Base-by-base conservation (phyloP, 2,329 filamentous ascomycete genomes). In the Pseudopyrenochaeta lycopersici region DNA sequence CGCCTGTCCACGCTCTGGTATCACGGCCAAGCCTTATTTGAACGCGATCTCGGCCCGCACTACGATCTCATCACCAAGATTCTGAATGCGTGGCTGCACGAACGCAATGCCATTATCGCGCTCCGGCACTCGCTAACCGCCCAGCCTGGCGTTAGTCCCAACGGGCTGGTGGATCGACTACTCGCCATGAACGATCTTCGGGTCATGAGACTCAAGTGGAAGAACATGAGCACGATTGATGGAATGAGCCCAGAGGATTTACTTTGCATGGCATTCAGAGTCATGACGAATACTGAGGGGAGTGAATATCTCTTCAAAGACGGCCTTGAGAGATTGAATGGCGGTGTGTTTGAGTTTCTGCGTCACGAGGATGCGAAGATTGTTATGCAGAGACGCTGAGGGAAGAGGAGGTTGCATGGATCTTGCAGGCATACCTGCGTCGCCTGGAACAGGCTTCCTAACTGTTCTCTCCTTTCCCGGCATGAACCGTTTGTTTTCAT, bases 101-200 rank as follows among this genome's bases (percentile, higher is more conserved):
- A 74, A 42, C 63, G 72, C 7, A 62, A 65, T 20, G 70, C 67
- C 10, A 72, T 75, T 12, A 56, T 52, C 23, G 62, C 63, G 17
- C 58, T 74, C 1, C 62, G 62, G 2, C 64, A 67, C 43, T 54
- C 61, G 1, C 52, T 74, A 40, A 53, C 64, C 0, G 47, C 56
- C 4, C 60, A 63, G 14, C 69, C 72, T 4, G 68, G 68, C 9
- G 56, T 71, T 7, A 57, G 49, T 2, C 60, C 64, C 17, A 44
- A 64, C 2, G 71, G 66, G 20, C 62, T 73, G 12, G 64, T 71
- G 14, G 72, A 73, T 30, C 66, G 71, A 1, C 56, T 74, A 1
- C 52, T 74, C 1, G 71, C 71, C 0, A 70, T 74, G 64, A 74
- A 74, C 41, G 72, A 74, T 35, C 58, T 74, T 7, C 60, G 72